Evolutionary conservation across 169 alveolate genomes (phyloP).

Genomic region (Eimeria praecox): DNA sequence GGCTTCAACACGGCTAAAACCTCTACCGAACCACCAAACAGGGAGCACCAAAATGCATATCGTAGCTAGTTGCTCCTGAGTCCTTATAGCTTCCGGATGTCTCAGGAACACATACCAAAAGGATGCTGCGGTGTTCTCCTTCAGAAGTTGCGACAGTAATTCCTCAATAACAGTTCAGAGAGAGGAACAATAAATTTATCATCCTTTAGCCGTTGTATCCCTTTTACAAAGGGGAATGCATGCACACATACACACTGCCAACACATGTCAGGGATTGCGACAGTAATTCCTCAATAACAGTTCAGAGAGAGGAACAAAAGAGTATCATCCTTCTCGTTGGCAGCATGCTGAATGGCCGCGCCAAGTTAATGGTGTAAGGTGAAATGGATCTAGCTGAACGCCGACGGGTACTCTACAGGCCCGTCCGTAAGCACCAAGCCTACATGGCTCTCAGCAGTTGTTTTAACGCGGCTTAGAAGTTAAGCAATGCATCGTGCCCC

Average conservation of each 20-base stretch:
- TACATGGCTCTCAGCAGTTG: constrained; percentile 62
- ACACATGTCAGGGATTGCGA: too few relatives aligned
- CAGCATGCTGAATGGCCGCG: neutral
- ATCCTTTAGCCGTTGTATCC: too few relatives aligned
- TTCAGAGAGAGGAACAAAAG: constrained; percentile 70
- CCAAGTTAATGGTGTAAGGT: neutral
- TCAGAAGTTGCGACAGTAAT: constrained; percentile 57
- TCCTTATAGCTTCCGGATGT: neutral
- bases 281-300: neutral
- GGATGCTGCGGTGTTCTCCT: neutral
- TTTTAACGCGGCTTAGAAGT: constrained; percentile 26
- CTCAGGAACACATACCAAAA: neutral
- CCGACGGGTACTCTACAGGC: neutral
- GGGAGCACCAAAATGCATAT: too few relatives aligned
- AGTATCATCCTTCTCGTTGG: constrained; percentile 22
- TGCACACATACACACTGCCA: too few relatives aligned
- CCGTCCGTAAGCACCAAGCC: constrained; percentile 7
- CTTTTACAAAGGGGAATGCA: too few relatives aligned
- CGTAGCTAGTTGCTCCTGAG: neutral
- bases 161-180: too few relatives aligned
- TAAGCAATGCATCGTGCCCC: neutral
- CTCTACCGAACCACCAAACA: too few relatives aligned
- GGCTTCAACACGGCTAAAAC: too few relatives aligned
- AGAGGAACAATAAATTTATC: too few relatives aligned
- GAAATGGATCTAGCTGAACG: neutral